phyloP scores from a whole-genome alignment of 1,139 yeast species.

The Pichia sp. region DNA sequence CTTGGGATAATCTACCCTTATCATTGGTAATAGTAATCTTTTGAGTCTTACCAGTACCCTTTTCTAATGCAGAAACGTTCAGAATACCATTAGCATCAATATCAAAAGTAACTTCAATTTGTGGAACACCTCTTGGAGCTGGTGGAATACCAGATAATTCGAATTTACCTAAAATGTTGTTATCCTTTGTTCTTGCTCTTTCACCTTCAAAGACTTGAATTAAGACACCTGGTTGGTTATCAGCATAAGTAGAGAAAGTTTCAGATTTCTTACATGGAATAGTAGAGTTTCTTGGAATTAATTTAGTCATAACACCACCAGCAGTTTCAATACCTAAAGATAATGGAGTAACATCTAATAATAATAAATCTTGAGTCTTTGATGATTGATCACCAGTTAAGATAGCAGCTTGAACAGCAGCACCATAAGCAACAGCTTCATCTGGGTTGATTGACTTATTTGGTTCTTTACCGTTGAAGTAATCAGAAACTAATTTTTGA shows the following conservation, averaged over 20 bases:
- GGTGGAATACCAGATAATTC: constrained; percentile 98
- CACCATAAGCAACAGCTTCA: constrained; percentile 97
- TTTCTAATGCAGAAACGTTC: constrained; percentile 97
- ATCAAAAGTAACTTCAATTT: constrained; percentile 96
- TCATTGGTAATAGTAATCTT: constrained; percentile 99
- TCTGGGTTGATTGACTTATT: constrained; percentile 95
- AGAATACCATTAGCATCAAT: constrained; percentile 99
- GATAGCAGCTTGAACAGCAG: constrained; percentile 97
- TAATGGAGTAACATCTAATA: constrained; percentile 96
- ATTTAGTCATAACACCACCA: constrained; percentile 96
- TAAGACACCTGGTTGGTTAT: constrained; percentile 97
- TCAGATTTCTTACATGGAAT: constrained; percentile 98
- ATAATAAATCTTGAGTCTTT: constrained; percentile 92
- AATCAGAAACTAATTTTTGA: constrained; percentile 75
- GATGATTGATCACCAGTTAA: constrained; percentile 94
- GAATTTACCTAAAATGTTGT: constrained; percentile 97
- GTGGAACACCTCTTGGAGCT: constrained; percentile 98
- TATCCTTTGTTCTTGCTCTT: constrained; percentile 97
- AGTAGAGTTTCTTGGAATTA: constrained; percentile 98
- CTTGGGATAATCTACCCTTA: constrained; percentile 95
- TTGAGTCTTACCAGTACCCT: constrained; percentile 97
- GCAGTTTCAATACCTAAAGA: constrained; percentile 99
- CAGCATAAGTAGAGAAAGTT: constrained; percentile 98
- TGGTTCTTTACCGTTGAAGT: constrained; percentile 82
- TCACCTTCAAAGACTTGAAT: constrained; percentile 99